Conservation (phyloP, 768 basidiomycete species). For the Phaffia australis region DNA sequence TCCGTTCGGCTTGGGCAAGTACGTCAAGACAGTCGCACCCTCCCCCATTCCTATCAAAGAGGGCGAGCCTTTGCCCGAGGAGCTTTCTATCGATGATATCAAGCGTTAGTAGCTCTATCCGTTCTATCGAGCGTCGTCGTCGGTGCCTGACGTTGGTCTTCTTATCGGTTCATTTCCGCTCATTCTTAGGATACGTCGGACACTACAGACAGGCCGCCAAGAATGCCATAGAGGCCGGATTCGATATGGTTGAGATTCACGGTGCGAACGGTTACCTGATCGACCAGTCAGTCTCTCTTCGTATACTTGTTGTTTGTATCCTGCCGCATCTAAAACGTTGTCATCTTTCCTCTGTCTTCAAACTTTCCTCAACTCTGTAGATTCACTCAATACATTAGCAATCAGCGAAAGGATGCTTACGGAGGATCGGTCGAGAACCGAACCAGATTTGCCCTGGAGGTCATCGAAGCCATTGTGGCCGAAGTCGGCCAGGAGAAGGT, state of each 20-base stretch:
- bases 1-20: conserved; percentile 2
- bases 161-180: too few species aligned
- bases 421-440: conserved; percentile 58
- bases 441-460: conserved; percentile 48
- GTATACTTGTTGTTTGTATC: too few species aligned
- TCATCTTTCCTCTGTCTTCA: too few species aligned
- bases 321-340: too few species aligned
- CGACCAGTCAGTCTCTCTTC: too few species aligned
- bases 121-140: too few species aligned
- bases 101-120: too few species aligned
- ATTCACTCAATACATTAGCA: conserved; percentile 50
- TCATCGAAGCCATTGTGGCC: conserved; percentile 45
- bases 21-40: conserved; percentile 14
- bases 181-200: conserved; percentile 13
- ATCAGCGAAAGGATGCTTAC: conserved; percentile 54
- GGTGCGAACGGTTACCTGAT: conserved; percentile 14
- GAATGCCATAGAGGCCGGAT: conserved; percentile 48
- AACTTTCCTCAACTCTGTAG: conserved; percentile 51
- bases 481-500: conserved; percentile 49
- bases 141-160: too few species aligned
- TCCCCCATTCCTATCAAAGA: conserved; percentile 3
- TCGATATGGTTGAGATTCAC: conserved; percentile 46
- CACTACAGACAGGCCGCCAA: conserved; percentile 43
- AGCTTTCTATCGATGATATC: conserved; percentile 19
- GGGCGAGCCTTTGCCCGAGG: conserved; percentile 1